Conservation (phyloP, 2,329 filamentous ascomycete species). For the Lasiodiplodia sp. region DNA sequence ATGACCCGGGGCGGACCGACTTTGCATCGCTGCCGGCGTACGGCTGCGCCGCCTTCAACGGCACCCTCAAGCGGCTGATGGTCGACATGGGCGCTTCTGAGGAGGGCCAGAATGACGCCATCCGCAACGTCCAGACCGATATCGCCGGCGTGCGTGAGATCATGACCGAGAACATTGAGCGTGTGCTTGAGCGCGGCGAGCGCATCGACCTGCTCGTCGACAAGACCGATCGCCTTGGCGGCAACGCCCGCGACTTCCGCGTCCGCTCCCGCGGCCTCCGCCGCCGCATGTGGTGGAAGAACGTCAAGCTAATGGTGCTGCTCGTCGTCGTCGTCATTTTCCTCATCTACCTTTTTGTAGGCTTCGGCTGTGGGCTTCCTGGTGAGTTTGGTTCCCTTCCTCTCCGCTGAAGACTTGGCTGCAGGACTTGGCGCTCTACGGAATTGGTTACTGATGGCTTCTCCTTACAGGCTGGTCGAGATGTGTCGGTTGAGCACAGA, state of each 20-base stretch:
- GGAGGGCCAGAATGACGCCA: conserved; percentile 78
- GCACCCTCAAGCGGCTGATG: conserved; percentile 77
- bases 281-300: conserved; percentile 99
- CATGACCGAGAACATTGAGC: conserved; percentile 95
- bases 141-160: conserved; percentile 92
- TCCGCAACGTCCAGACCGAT: conserved; percentile 82
- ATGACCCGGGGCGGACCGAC: conserved; percentile 70
- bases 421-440: background rate
- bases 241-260: conserved; percentile 87
- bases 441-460: background rate
- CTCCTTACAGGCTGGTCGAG: conserved; percentile 44
- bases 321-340: conserved; percentile 75
- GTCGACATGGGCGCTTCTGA: conserved; percentile 82
- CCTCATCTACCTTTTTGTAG: conserved; percentile 73
- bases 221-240: conserved; percentile 92
- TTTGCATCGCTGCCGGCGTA: conserved; percentile 85
- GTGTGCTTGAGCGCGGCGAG: conserved; percentile 84
- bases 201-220: conserved; percentile 92
- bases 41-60: conserved; percentile 88
- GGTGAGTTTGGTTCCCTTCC: conserved; percentile 46
- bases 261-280: conserved; percentile 85
- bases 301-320: conserved; percentile 90
- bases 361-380: conserved; percentile 75
- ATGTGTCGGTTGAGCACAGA: conserved; percentile 40
- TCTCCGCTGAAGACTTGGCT: background rate